Evolutionary conservation across 179 eudicot species (phyloP), one percentile per base, ranked within the genome.

Genomic region (Camellia oleifera): DNA sequence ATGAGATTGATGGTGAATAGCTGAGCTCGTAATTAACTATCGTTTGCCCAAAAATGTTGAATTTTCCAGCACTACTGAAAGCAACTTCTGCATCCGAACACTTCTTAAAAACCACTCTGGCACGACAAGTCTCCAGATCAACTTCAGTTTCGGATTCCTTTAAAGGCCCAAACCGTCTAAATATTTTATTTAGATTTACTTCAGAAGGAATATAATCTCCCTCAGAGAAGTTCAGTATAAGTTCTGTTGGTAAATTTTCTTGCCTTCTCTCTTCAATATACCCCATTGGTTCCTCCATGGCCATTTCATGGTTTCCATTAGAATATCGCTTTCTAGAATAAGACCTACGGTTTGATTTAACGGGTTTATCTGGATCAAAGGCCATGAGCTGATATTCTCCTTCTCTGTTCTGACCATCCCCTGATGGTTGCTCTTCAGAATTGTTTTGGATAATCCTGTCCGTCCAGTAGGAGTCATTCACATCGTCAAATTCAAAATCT

Each of bases 51-150:
- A 96, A 92, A 69, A 94, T 90, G 78, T 86, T 90, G 80, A 92
- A 90, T 81, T 75, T 85, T 23, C 88, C 86, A n/a, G 98, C 90
- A 84, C 99, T 96, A 75, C 88, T 90, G 69, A 79, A 88, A 82
- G 99, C 99, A 87, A 91, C 93, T 86, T 92, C 93, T 72, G 99
- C 99, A 90, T 94, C 99, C 61, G 96, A 83, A 74, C 93, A 85
- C 85, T 88, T 90, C 83, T 92, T 94, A 79, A 88, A 96, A 23
- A 96, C 91, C 83, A 96, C 93, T 84, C 90, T 88, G 60, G 99
- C 98, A 80, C 92, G 91, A 62, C 90, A 74, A 67, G 82, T 86
- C 81, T 87, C 86, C 70, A 67, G 67, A 82, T 91, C 93, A 77
- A 90, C 86, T 84, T 90, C 92, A 15, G 99, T 92, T 84, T 96